Evolutionary conservation across 2,329 filamentous ascomycete species (phyloP), one percentile per base, ranked within the genome.

Genomic region (Clarireedia monteithiana): DNA sequence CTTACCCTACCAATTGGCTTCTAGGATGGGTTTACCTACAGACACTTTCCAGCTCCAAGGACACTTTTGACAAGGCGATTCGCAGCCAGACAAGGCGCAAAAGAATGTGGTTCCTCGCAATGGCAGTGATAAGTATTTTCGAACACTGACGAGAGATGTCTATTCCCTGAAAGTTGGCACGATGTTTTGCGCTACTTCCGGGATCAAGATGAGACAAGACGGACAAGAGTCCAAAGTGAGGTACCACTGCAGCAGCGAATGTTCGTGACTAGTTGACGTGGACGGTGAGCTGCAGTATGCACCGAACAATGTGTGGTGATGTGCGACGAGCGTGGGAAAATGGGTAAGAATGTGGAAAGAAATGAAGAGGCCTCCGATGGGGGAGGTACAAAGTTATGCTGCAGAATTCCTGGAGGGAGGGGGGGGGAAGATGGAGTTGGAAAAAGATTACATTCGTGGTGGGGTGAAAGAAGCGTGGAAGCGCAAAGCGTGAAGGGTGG

Each of bases 171-270:
- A 34, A 49, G 34, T 44, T 44, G 46, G 45, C 40, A 54, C 27
- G n/a, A 44, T n/a, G 44, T 24, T 44, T 54, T 56, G 59, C 52
- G 58, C 62, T 62, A 60, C 56, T 62, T 60, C 58, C 59, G 60
- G 56, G 53, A 50, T 56, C 40, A 57, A 53, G 50, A 57, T 53
- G 58, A 62, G 62, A 61, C 58, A 63, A 59, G 56, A 59, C 52
- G 59, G 60, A 57, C 56, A 61, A 64, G 58, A 57, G 27, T 10
- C 59, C 58, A 57, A 59, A 60, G 49, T 60, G 60, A 63, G 64
- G 65, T 67, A 62, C 64, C 63, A 68, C 66, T 48, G 62, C 65
- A 67, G 65, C 53, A 59, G 55, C 57, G 52, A 63, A 61, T 59
- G 56, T 61, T 64, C 56, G 63, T 62, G 63, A 62, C 52, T 46